Base-by-base conservation (phyloP, 371 early-diverging fungal species). In the Actinomucor elegans region DNA sequence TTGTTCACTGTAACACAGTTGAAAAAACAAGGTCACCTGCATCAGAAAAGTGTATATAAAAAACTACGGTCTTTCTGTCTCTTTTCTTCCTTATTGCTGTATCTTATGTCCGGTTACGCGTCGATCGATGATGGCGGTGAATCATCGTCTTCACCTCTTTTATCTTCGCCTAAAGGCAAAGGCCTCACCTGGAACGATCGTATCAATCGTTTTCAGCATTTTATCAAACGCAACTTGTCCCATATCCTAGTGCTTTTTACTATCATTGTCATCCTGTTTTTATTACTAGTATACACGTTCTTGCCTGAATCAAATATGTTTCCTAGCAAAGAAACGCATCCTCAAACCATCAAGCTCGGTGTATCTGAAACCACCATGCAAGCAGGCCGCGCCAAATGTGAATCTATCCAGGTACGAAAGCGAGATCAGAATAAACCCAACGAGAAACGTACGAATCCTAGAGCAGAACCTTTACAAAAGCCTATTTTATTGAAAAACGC, bases 401-500 rank as follows among this genome's bases (percentile, higher is more conserved):
- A 53, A 20, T 48, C 56, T 11, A 48, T 64, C 18, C 42, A 45
- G 6, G 21, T 35, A 3, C 36, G 57, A 54, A 48, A 26, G 2
- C 43, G 55, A 58, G 31, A 46, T 8, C 47, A 34, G 29, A 55
- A 56, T 21, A 7, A 11, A 3, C 55, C 52, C 1, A 35, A 26
- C 9, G 2, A 17, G n/a, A 40, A 31, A 0, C 51, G 59, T 31
- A 45, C 17, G 21, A 64, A 64, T 29, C 65, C 56, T 12, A 37
- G 65, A 31, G 37, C 60, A 9, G 56, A 45, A 12, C 28, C 48
- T n/a, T 28, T 12, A 0, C 55, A 55, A 38, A 28, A 55, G 4
- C 65, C 72, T 6, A 62, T 75, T 0, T 49, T 80, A 24, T 55
- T 83, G 29, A 75, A 66, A 56, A 79, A 82, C 35, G 87, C 78